phyloP scores from a whole-genome alignment of 768 basidiomycete species.

The Cytidiella melzeri region DNA sequence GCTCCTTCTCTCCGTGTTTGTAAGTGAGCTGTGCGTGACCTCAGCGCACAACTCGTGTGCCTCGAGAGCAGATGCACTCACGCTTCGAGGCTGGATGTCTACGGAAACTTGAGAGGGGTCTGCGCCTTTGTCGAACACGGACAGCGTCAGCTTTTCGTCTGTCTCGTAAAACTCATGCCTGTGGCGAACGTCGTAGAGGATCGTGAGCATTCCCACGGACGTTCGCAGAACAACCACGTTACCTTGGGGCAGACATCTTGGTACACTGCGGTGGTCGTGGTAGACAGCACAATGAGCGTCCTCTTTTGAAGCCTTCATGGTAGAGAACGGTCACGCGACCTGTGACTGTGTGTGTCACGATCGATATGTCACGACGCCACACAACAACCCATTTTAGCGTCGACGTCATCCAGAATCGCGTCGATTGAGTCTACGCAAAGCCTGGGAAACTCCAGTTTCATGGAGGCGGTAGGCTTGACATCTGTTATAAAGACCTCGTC shows the following conservation, averaged over 20 bases:
- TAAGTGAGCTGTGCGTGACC: slow-evolving; percentile 45
- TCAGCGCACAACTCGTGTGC: background rate
- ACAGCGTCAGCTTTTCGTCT: slow-evolving; percentile 65
- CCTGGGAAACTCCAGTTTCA: background rate
- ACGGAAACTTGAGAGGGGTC: slow-evolving; percentile 59
- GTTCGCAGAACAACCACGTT: too few relatives aligned
- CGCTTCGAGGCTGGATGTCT: slow-evolving; percentile 59
- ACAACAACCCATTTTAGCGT: too few relatives aligned
- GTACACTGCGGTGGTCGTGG: too few relatives aligned
- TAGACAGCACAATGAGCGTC: too few relatives aligned
- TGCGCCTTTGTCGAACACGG: slow-evolving; percentile 74
- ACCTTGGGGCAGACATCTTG: too few relatives aligned
- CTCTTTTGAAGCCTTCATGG: too few relatives aligned
- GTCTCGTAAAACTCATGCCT: slow-evolving; percentile 90
- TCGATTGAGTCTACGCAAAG: slow-evolving; percentile 11
- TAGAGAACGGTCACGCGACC: too few relatives aligned
- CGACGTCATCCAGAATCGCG: slow-evolving; percentile 6
- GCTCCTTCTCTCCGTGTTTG: slow-evolving; percentile 59
- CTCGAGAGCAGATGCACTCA: slow-evolving; percentile 22
- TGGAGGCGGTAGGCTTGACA: background rate
- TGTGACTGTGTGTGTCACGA: too few relatives aligned
- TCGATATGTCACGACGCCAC: too few relatives aligned
- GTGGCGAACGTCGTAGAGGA: too few relatives aligned
- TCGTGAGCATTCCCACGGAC: too few relatives aligned
- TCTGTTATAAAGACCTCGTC: background rate